phyloP scores from a whole-genome alignment of 2,329 filamentous ascomycete genomes.

The Blastomyces gilchristii region DNA sequence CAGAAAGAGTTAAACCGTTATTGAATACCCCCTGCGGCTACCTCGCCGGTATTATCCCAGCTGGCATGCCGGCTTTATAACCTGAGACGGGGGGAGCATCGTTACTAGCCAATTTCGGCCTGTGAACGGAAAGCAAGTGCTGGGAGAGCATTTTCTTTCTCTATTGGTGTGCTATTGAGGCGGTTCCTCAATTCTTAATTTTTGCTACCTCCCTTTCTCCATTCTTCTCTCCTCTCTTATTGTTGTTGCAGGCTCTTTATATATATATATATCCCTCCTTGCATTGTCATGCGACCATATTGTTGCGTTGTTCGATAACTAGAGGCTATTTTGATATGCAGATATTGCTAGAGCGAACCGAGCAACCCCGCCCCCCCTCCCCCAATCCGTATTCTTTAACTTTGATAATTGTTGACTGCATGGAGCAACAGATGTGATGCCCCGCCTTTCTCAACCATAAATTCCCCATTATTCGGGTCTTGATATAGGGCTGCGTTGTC shows the following conservation, averaged over 20 bases:
- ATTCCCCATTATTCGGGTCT: background rate
- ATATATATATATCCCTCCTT: no score
- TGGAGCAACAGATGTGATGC: background rate
- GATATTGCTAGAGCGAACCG: background rate
- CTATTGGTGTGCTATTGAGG: background rate
- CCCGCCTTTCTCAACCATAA: background rate
- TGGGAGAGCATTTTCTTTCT: background rate
- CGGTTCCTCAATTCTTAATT: background rate
- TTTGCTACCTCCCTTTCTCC: background rate
- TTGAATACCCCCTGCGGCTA: slow-evolving; percentile 1
- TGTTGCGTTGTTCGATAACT: background rate
- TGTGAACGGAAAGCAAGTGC: no score
- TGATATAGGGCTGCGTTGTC: slow-evolving; percentile 2
- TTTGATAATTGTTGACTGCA: background rate
- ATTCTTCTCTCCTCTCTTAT: background rate
- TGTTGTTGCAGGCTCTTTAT: background rate
- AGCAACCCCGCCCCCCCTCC: background rate
- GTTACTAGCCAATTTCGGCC: no score
- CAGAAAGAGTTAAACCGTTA: background rate
- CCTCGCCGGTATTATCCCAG: background rate
- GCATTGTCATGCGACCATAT: background rate
- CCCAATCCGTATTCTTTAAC: background rate
- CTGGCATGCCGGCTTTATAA: no score
- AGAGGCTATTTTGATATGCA: background rate
- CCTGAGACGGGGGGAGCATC: no score